Evolutionary conservation across 768 basidiomycete species (phyloP).

Genomic region (Russula compacta): DNA sequence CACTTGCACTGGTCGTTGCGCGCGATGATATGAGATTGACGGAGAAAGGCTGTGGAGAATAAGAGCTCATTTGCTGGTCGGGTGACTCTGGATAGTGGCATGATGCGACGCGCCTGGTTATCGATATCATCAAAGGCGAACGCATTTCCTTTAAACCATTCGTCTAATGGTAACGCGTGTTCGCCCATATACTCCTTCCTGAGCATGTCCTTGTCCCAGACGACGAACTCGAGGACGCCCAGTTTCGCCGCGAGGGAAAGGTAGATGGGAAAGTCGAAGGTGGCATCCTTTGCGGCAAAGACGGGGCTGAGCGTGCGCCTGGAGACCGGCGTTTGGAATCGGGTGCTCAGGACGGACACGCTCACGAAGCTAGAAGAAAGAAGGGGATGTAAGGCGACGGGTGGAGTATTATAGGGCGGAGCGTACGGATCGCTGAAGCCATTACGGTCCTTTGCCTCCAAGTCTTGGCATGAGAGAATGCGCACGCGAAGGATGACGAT

Average conservation of each 20-base stretch:
- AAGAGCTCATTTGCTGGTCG: slow-evolving; percentile 20
- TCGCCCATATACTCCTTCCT: slow-evolving; percentile 95
- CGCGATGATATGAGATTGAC: slow-evolving; percentile 41
- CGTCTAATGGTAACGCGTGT: slow-evolving; percentile 61
- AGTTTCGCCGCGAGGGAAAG: slow-evolving; percentile 63
- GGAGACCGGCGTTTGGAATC: slow-evolving; percentile 64
- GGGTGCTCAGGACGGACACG: slow-evolving; percentile 48
- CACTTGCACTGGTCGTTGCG: slow-evolving; percentile 37
- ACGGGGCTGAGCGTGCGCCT: slow-evolving; percentile 65
- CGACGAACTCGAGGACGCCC: slow-evolving; percentile 71
- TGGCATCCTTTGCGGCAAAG: slow-evolving; percentile 60
- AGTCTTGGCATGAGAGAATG: slow-evolving; percentile 51
- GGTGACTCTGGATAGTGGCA: not conserved
- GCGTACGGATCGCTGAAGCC: slow-evolving; percentile 74
- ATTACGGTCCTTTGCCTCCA: slow-evolving; percentile 56
- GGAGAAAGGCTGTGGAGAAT: slow-evolving; percentile 35
- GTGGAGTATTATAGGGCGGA: not conserved
- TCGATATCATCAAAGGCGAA: slow-evolving; percentile 50
- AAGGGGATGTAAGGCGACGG: not conserved
- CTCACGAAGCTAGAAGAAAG: slow-evolving; percentile 50
- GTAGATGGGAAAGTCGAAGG: slow-evolving; percentile 85
- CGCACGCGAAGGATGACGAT: slow-evolving; percentile 60
- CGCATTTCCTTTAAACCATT: slow-evolving; percentile 59
- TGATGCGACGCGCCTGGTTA: slow-evolving; percentile 50
- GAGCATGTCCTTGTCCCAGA: slow-evolving; percentile 91